Evolutionary conservation across 2,329 filamentous ascomycete species (phyloP), one percentile per base, ranked within the genome.

Genomic region (Diaporthe sp.): DNA sequence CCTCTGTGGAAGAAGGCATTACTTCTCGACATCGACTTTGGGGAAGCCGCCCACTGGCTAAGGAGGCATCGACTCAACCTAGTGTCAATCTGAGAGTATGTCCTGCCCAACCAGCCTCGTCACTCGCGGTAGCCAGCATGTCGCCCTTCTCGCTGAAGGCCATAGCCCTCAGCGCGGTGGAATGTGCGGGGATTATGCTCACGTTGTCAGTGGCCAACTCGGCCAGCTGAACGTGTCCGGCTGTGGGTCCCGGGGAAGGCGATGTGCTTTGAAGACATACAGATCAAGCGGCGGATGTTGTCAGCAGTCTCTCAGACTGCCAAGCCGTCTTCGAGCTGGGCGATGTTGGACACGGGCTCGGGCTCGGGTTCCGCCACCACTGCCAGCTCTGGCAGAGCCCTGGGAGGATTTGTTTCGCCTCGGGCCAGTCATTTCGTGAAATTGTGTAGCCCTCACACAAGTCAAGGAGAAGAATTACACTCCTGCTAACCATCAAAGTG

Each of bases 161-260:
- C 78, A 98, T 88, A 57, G 95, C 95, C 76, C 94, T 91, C 25
- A 99, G 86, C 0, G 94, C 88, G 0, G 94, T 93, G 7, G 93
- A 92, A 83, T 99, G 97, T 4, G 96, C 97, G 1, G 95, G 95
- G 76, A 98, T 95, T 83, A 99, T 98, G 85, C 94, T 97, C 78
- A 98, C 95, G 80, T 94, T 96, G 70, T 92, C 92, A 0, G 92
- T 95, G 25, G 88, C 87, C 15, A 97, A 85, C 80, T 97, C 92
- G 71, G 98, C 93, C 1, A 98, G 86, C 83, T 98, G 96, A 39
- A 98, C 93, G 81, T 99, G 97, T 17, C 97, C 97, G 0, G 91
- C 86, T 0, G 94, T 96, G 71, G 95, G 90, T 25, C 96, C 96
- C 96, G 0, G 96, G 96, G 78, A 98, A 97, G 0, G 93, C 94